These are phyloP conservation scores for Globisporangium acanthophoron DNA, from an alignment of 352 stramenopile species.

Conservation along the genomic window DNA sequence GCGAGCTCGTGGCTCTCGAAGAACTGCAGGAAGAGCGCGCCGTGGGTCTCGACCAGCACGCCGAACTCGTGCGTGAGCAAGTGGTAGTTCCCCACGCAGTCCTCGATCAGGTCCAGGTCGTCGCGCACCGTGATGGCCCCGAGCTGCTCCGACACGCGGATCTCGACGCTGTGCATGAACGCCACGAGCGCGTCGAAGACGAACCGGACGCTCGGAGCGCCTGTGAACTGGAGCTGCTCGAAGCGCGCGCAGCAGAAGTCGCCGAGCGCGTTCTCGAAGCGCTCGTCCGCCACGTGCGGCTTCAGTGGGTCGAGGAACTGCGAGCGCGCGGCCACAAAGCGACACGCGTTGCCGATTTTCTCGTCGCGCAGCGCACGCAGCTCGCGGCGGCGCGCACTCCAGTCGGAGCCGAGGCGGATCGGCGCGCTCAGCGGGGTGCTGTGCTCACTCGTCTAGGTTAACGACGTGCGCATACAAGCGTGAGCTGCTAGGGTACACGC, in stretches of 20 bases:
- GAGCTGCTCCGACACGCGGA: constrained; percentile 30
- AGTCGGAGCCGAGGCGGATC: constrained; percentile 35
- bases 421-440: constrained; percentile 25
- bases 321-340: neutral
- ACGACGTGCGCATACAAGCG: too few species aligned
- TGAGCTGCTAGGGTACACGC: neutral
- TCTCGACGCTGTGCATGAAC: constrained; percentile 37
- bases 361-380: neutral
- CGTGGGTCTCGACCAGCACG: constrained; percentile 33
- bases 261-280: constrained; percentile 16
- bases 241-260: constrained; percentile 33
- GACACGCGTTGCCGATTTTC: constrained; percentile 1
- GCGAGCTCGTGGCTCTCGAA: constrained; percentile 13
- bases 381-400: constrained; percentile 1
- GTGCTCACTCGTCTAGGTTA: neutral
- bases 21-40: constrained; percentile 23
- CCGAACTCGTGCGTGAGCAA: constrained; percentile 17
- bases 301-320: constrained; percentile 13
- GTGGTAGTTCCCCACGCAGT: constrained; percentile 23
- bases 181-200: constrained; percentile 29
- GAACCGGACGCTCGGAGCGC: constrained; percentile 17
- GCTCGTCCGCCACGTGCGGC: constrained; percentile 22
- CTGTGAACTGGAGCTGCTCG: constrained; percentile 25
- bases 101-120: constrained; percentile 19
- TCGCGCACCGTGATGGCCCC: constrained; percentile 37